Evolutionary conservation across 2,329 filamentous ascomycete species (phyloP).

Genomic region (Colletotrichum sp.): DNA sequence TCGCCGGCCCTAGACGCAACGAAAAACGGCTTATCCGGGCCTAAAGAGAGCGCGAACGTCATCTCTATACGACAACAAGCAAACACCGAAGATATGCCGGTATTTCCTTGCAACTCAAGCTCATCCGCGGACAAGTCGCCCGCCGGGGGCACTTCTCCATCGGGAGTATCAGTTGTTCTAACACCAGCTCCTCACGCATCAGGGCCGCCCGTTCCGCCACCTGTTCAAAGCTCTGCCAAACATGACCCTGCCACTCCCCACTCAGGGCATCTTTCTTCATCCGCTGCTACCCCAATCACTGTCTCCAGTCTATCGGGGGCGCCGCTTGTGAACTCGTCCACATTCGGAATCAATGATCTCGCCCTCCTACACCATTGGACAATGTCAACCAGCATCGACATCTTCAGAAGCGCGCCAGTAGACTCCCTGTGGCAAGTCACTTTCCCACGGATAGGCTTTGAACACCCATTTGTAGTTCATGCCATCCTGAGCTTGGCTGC

Average conservation of each 20-base stretch:
- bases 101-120: neutral
- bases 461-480: constrained; percentile 15
- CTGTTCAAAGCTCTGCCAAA: neutral
- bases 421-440: constrained; percentile 8
- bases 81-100: neutral
- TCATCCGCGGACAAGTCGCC: neutral
- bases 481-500: constrained; percentile 20
- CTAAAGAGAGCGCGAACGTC: neutral
- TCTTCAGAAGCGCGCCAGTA: neutral
- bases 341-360: constrained; percentile 16
- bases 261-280: neutral
- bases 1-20: neutral
- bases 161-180: neutral
- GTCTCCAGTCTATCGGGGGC: neutral
- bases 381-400: neutral
- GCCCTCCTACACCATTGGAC: constrained; percentile 23
- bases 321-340: neutral
- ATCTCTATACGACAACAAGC: neutral
- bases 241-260: neutral
- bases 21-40: neutral
- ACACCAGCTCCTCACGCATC: neutral
- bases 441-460: constrained; percentile 17
- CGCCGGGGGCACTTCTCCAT: neutral
- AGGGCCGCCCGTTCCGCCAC: neutral
- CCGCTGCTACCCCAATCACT: neutral